Evolutionary conservation across 2,329 filamentous ascomycete genomes (phyloP), one percentile per base, ranked within the genome.

Genomic region (Neofusicoccum umdonicola): DNA sequence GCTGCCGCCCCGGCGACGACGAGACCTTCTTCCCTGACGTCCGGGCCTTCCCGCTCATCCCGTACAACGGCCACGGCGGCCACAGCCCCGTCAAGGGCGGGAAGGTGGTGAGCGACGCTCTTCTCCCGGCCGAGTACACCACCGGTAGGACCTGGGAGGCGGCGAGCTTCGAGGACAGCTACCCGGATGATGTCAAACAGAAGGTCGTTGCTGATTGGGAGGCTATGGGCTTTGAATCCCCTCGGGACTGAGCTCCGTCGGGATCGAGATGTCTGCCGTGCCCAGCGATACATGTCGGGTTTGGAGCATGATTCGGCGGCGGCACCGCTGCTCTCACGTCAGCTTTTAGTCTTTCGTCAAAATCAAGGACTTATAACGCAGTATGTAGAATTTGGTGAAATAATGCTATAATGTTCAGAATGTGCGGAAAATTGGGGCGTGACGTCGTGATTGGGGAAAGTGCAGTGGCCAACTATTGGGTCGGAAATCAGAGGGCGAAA

Each of bases 21-120:
- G 82, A 84, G 68, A 74, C 72, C 1, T 74, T 79, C 65, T 84
- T 76, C 58, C 77, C 82, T n/a, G 78, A 84, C 41, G 76, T 79
- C 3, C 67, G 67, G 1, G 80, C 77, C 0, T 82, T 82, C 66
- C 76, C 78, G 0, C 67, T 84, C 1, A 78, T 81, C 17, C 81
- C 82, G 1, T 84, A 82, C 65, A 82, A 82, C 77, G 71, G 71
- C 0, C 80, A 83, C 66, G 81, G 81, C 0, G 73, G 68, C 13
- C 74, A 71, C 0, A 66, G 71, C 0, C 70, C 71, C 0, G 65
- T 61, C 0, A 70, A 67, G 45, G 81, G 80, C 0, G 81, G 81
- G 0, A 84, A 84, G 70, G 74, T 83, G 3, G 79, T 83, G 31
- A 79, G 75, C 0, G 79, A 83, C 71, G 77, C 76, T 7, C 64